Evolutionary conservation across 306 rosid species (phyloP).

Genomic region (Oxytropis ochrocephala): DNA sequence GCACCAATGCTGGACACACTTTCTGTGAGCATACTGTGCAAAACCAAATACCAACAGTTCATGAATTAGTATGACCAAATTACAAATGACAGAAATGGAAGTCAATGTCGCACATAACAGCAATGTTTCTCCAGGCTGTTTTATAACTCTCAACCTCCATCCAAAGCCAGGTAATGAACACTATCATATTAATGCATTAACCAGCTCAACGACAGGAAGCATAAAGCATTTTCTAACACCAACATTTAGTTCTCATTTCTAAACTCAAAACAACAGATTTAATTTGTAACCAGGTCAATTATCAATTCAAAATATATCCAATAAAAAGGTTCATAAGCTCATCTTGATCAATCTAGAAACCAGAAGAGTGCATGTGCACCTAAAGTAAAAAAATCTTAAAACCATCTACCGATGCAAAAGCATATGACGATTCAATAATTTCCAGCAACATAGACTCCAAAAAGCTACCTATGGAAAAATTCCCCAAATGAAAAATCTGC

Average conservation of each 20-base stretch:
- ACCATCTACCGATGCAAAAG: neutral
- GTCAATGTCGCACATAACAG: neutral
- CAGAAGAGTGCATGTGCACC: neutral
- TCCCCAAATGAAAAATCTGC: too few relatives aligned
- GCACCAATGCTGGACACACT: constrained; percentile 98
- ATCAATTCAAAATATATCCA: neutral
- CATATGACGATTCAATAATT: neutral
- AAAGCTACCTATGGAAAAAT: neutral
- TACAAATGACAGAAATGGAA: constrained; percentile 3
- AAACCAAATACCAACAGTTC: constrained; percentile 5
- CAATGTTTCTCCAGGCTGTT: neutral
- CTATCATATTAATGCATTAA: neutral
- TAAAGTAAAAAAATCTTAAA: neutral
- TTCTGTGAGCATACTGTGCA: constrained; percentile 87
- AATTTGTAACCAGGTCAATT: neutral
- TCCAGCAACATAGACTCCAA: neutral
- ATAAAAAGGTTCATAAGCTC: neutral
- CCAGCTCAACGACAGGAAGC: neutral
- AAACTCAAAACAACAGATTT: neutral
- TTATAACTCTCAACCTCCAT: neutral
- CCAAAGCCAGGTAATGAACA: neutral
- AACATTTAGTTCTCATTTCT: neutral
- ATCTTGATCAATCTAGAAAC: neutral
- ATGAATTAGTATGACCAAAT: neutral
- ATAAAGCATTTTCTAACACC: neutral